phyloP scores from a whole-genome alignment of 495 filamentous ascomycete genomes.

The Darksidea phi region DNA sequence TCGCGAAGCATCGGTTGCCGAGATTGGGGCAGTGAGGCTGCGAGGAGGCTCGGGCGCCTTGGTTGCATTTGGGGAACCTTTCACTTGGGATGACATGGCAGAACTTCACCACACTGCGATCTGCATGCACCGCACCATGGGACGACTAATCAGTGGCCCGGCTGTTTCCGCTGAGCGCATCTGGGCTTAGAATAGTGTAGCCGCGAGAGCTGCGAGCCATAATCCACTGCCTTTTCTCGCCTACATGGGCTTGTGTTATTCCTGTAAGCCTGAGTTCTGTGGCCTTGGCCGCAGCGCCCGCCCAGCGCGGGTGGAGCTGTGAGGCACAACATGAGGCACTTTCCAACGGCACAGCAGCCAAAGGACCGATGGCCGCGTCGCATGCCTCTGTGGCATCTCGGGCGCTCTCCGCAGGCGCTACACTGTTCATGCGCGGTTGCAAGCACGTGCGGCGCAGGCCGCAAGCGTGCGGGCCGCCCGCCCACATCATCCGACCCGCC shows the following conservation, averaged over 20 bases:
- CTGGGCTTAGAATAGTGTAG: conserved; percentile 24
- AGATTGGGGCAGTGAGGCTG: conserved; percentile 21
- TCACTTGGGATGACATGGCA: background rate
- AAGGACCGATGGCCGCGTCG: background rate
- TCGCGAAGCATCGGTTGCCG: conserved; percentile 18
- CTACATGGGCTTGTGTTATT: conserved; percentile 11
- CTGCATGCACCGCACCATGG: background rate
- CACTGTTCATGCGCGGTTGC: background rate
- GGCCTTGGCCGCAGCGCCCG: conserved; percentile 22
- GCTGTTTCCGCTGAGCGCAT: conserved; percentile 3
- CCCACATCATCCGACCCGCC: background rate
- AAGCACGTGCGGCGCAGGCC: conserved; percentile 13
- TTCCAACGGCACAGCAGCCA: conserved; percentile 1
- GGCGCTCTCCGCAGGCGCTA: too few relatives aligned
- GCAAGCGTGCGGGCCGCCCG: background rate
- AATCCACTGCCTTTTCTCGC: background rate
- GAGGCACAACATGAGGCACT: conserved; percentile 21
- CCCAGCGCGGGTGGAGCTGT: conserved; percentile 7
- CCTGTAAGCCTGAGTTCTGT: background rate
- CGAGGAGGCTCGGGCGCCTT: conserved; percentile 3
- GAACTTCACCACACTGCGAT: background rate
- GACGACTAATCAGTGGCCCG: conserved; percentile 3
- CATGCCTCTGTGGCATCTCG: conserved; percentile 6
- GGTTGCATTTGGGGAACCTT: background rate
- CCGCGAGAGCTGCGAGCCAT: conserved; percentile 1